Evolutionary conservation across 2,329 filamentous ascomycete genomes (phyloP), one percentile per base, ranked within the genome.

Genomic region (Ustulina deusta): DNA sequence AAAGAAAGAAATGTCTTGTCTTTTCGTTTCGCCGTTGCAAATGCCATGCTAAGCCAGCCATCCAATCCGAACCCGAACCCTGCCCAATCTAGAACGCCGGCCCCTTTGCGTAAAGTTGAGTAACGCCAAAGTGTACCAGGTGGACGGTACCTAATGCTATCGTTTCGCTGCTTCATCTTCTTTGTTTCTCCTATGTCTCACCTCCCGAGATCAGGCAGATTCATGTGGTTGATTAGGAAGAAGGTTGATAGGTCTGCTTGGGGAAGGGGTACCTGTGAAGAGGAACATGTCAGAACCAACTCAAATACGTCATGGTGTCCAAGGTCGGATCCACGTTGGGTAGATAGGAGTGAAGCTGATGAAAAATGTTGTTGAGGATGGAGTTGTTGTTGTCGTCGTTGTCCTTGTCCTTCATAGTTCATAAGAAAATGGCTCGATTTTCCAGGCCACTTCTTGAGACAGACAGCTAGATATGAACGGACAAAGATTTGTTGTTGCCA

Each of bases 231-330:
- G 59, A 61, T 66, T 75, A 77, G 46, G 74, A 73, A 55, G 82
- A 83, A 71, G 85, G 78, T 75, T 86, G 81, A 82, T 93, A 95
- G 73, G 88, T 84, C 82, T 94, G 89, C 87, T 95, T 94, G 77
- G 92, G 92, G 85, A 89, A 92, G 74, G 93, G 93, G 85, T 89
- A 94, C 74, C 92, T 94, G 78, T 69, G 71, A 61, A 58, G 55
- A 57, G 38, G 34, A 65, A 40, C 17, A 61, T 40, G 67, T 74
- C 66, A 74, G 71, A 66, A 62, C 25, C 42, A 42, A 64, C 32
- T 54, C 54, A 36, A 32, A 55, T 68, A 32, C 36, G 60, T 34
- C 13, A 25, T 13, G 44, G 29, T 44, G 20, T 29, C 15, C 40
- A 25, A 46, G 52, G 22, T 6, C 34, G 42, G 49, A 27, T 46